phyloP scores from a whole-genome alignment of 116 monocot genomes.

The Iris pallida region DNA sequence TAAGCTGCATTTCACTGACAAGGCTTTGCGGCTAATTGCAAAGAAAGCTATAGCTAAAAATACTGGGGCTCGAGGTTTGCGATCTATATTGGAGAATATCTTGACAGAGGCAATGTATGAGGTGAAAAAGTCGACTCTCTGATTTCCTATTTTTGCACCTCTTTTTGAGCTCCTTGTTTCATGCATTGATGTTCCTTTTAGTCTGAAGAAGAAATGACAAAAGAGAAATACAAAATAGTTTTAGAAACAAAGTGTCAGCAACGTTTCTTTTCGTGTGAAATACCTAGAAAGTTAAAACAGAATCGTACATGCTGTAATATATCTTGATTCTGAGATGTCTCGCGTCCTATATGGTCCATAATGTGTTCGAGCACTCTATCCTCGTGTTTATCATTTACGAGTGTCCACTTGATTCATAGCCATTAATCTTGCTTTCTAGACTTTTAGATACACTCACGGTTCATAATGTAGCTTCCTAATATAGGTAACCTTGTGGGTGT shows the following conservation, averaged over 20 bases:
- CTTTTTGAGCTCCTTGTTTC: not conserved
- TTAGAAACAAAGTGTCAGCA: too few relatives aligned
- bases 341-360: too few relatives aligned
- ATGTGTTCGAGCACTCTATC: too few relatives aligned
- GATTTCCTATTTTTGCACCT: not conserved
- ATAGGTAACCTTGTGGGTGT: not conserved
- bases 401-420: too few relatives aligned
- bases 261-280: too few relatives aligned
- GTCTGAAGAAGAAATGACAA: not conserved
- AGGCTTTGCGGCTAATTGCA: constrained; percentile 61
- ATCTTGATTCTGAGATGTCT: too few relatives aligned
- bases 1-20: constrained; percentile 75
- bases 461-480: not conserved
- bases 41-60: constrained; percentile 77
- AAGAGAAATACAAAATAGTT: too few relatives aligned
- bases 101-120: constrained; percentile 94
- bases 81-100: constrained; percentile 72
- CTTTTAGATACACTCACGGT: too few relatives aligned
- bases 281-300: too few relatives aligned
- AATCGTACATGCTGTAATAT: too few relatives aligned
- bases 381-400: too few relatives aligned
- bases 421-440: too few relatives aligned
- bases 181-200: not conserved
- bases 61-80: constrained; percentile 82
- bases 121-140: constrained; percentile 22